A percentile compares a stretch with the other conserved stretches of the same genome.
Evolutionary conservation across 2,329 filamentous ascomycete genomes (phyloP).

Genomic region (Hypomyces perniciosus): DNA sequence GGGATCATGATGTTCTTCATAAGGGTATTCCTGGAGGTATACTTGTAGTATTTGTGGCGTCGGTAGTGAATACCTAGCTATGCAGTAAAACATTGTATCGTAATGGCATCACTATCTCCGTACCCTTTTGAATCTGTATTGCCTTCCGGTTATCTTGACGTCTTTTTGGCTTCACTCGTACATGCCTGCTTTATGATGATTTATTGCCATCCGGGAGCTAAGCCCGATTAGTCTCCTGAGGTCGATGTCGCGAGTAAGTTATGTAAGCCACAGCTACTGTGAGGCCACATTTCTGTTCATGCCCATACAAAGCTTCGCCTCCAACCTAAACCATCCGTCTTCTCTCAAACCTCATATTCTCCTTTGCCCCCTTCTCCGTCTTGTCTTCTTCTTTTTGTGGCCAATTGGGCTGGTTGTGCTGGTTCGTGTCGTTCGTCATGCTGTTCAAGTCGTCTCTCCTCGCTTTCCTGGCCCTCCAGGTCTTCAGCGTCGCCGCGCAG

Average conservation of each 20-base stretch:
- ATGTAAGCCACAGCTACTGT: conserved; percentile 7
- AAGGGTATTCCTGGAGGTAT: no score
- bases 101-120: no score
- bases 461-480: conserved; percentile 64
- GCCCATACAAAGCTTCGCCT: neutral
- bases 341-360: conserved; percentile 6
- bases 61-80: no score
- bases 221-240: no score
- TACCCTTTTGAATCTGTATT: no score
- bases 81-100: no score
- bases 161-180: no score
- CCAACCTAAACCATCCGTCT: neutral
- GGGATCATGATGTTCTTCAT: no score
- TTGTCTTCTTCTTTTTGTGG: conserved; percentile 1
- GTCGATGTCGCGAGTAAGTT: neutral
- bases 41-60: no score
- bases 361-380: conserved; percentile 1
- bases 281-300: conserved; percentile 14
- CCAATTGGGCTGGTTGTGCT: conserved; percentile 8
- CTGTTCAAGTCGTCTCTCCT: conserved; percentile 68
- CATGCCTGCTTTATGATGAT: no score
- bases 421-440: conserved; percentile 43
- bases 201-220: no score
- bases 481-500: conserved; percentile 58
- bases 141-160: no score